Base-by-base conservation (phyloP, 1,139 yeast species). In the Hyphopichia buzzinii region DNA sequence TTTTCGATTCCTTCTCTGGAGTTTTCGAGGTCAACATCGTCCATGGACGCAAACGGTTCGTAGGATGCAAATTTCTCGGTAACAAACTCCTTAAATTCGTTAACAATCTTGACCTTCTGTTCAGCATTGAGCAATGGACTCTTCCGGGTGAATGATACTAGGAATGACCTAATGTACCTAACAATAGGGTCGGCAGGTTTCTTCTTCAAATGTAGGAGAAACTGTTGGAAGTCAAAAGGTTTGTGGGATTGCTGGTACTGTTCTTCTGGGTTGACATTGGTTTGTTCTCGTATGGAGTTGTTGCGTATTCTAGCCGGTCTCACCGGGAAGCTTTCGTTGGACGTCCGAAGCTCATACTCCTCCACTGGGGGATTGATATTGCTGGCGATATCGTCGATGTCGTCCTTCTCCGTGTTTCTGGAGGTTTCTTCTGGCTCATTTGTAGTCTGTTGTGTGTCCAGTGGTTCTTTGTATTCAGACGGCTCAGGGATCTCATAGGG, bases 1-100 rank as follows among this genome's bases (percentile, higher is more conserved):
- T 94, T 94, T 58, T 94, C 99, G 55, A 92, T 72, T 0, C 98
- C 98, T 52, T 89, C 97, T 44, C 84, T 66, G 2, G 95, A 84
- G 52, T 90, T 90, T 31, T 75, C 81, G 40, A 84, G 64, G 24
- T 72, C 72, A 3, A 69, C 76, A 16, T 76, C 72, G 35, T 64
- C 78, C 72, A 89, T 74, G 2, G 78, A 67, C 23, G 77, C 72
- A 57, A 90, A 92, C 0, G 97, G 97, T 44, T 84, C 86, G 49
- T 72, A 83, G 8, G 71, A 58, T 4, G 62, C 50, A 64, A 88
- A 79, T 52, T 86, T 86, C 21, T 72, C 81, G 40, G 73, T 76
- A 46, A 90, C 80, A 52, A 90, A 87, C 4, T 50, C 52, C 54
- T 84, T 79, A 63, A 86, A 90, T 50, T 90, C 96, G 32, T 61